Evolutionary conservation across 2,329 filamentous ascomycete genomes (phyloP).

Genomic region (Penicillium sp.): DNA sequence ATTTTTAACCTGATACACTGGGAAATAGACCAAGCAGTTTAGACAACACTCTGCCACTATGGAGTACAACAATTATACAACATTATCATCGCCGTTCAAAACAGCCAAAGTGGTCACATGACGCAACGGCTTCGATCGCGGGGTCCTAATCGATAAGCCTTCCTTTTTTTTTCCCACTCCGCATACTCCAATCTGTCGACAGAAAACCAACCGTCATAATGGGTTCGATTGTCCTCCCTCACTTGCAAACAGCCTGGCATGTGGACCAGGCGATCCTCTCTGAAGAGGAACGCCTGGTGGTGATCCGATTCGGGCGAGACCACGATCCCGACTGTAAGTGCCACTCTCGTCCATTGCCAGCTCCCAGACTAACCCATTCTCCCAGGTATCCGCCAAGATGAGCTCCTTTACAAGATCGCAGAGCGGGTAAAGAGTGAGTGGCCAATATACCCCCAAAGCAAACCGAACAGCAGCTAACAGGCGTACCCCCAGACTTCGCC

Average conservation of each 20-base stretch:
- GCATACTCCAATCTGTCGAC: neutral
- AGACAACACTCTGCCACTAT: neutral
- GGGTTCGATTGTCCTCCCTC: constrained; percentile 89
- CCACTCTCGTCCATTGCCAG: neutral
- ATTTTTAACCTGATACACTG: too few species aligned
- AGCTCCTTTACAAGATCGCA: constrained; percentile 91
- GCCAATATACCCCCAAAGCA: constrained; percentile 47
- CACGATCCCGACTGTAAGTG: constrained; percentile 67
- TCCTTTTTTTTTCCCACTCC: constrained; percentile 10
- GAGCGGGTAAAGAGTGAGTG: constrained; percentile 74
- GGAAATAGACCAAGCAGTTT: neutral
- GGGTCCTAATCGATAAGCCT: constrained; percentile 22
- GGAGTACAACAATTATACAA: neutral
- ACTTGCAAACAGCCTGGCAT: constrained; percentile 91
- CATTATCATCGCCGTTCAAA: neutral
- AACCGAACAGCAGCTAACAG: constrained; percentile 1
- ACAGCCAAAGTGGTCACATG: constrained; percentile 13
- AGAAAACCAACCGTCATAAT: constrained; percentile 39
- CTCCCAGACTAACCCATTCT: constrained; percentile 17
- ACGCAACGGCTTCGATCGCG: constrained; percentile 10
- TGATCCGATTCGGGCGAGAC: constrained; percentile 91
- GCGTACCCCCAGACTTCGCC: constrained; percentile 36
- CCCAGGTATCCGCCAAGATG: constrained; percentile 71
- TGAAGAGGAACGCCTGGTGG: constrained; percentile 78
- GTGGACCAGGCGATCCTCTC: constrained; percentile 92